Conservation (phyloP, 768 basidiomycete species). For the Grammothele lineata region DNA sequence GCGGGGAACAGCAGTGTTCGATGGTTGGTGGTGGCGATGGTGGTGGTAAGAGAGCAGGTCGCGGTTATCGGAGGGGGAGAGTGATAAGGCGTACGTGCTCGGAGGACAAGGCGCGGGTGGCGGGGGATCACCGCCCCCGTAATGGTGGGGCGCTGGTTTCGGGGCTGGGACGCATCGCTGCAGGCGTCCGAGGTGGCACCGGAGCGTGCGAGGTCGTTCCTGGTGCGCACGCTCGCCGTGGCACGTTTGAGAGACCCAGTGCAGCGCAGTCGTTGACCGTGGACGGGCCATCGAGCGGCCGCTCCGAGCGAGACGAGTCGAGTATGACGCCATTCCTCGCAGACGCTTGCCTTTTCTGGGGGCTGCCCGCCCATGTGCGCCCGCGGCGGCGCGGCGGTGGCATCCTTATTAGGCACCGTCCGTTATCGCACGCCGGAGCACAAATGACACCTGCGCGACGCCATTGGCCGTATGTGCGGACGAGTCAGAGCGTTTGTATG, state of each 20-base stretch:
- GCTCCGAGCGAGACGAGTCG: too few species aligned
- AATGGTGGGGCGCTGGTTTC: background rate
- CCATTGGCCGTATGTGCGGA: slow-evolving; percentile 1
- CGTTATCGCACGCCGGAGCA: background rate
- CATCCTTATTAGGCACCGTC: background rate
- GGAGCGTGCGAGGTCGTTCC: background rate
- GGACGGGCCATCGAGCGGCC: too few species aligned
- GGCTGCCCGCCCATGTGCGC: background rate
- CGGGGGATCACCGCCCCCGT: slow-evolving; percentile 1
- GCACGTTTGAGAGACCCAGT: background rate
- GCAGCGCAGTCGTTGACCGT: background rate
- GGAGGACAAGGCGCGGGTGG: too few species aligned
- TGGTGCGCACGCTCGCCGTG: too few species aligned
- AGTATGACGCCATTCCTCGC: background rate
- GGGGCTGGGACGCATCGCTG: too few species aligned
- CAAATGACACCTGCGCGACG: background rate
- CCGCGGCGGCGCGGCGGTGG: background rate
- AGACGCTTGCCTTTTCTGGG: too few species aligned
- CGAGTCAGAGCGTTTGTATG: too few species aligned
- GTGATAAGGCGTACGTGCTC: slow-evolving; percentile 1
- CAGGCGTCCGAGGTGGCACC: background rate
- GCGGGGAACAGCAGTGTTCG: background rate
- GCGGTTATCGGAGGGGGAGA: background rate
- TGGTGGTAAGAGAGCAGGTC: slow-evolving; percentile 6
- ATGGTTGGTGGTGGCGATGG: background rate